A percentile compares a stretch with the other conserved stretches of the same genome.
Evolutionary conservation across 2,329 filamentous ascomycete genomes (phyloP).

Genomic region (Colletotrichum camelliae): DNA sequence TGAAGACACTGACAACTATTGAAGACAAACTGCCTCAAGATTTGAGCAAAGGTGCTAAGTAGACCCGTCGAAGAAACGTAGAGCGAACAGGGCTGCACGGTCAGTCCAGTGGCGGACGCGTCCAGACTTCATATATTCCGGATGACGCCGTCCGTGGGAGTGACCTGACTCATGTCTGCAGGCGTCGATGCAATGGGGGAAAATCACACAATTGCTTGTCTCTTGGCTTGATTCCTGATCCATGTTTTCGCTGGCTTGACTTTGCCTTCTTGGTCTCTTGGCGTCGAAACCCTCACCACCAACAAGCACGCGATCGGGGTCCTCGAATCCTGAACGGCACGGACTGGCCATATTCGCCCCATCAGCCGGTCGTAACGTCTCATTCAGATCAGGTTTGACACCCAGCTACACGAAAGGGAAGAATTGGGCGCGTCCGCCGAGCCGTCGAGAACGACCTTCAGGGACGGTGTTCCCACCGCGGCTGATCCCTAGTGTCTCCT

Average conservation of each 20-base stretch:
- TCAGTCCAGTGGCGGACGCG: neutral
- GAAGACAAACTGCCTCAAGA: neutral
- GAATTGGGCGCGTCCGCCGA: neutral
- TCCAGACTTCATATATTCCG: neutral
- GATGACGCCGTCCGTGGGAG: too few species aligned
- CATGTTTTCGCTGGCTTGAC: neutral
- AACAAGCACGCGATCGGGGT: constrained; percentile 8
- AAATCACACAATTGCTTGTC: constrained; percentile 10
- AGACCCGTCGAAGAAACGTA: neutral
- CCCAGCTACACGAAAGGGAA: neutral
- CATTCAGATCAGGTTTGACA: neutral
- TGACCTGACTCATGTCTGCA: neutral
- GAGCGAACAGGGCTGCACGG: neutral
- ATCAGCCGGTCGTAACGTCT: neutral
- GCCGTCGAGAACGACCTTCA: neutral
- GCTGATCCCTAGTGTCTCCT: neutral
- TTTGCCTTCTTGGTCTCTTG: neutral
- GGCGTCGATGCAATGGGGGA: neutral
- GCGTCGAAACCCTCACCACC: neutral
- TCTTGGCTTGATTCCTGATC: constrained; percentile 9
- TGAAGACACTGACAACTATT: neutral
- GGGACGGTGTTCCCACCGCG: neutral
- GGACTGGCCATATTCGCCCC: neutral
- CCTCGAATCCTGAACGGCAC: neutral
- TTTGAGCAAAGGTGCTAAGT: neutral